phyloP scores from a whole-genome alignment of 208 protist genomes.

The Trypanosoma conorhini region DNA sequence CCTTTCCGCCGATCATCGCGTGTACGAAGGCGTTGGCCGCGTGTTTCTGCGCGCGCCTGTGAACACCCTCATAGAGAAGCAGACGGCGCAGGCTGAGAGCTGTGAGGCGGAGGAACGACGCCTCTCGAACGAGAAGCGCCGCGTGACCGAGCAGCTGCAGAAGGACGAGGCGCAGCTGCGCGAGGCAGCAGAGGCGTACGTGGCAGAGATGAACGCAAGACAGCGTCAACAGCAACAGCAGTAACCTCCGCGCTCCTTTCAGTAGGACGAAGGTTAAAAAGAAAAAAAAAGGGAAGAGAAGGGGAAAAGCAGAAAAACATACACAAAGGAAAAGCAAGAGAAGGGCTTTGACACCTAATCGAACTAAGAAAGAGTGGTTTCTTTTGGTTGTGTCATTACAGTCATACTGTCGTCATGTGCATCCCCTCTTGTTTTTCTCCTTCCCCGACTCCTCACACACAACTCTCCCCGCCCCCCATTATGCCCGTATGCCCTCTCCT shows the following conservation, averaged over 20 bases:
- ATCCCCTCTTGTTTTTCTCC: not conserved
- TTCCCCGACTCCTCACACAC: not conserved
- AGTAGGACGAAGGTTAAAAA: not conserved
- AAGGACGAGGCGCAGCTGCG: conserved; percentile 80
- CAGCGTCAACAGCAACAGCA: conserved; percentile 37
- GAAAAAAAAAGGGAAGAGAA: not conserved
- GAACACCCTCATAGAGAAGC: conserved; percentile 63
- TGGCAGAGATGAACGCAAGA: conserved; percentile 53
- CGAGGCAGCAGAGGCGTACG: conserved; percentile 63
- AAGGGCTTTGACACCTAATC: not conserved
- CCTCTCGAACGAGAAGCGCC: conserved; percentile 81
- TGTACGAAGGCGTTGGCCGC: conserved; percentile 83
- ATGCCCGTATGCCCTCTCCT: not conserved
- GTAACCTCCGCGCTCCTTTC: not conserved
- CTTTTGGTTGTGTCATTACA: not conserved
- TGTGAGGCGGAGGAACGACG: conserved; percentile 80
- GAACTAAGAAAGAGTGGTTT: not conserved
- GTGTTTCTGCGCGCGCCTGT: conserved; percentile 72
- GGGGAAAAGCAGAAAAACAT: not conserved
- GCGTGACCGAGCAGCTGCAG: conserved; percentile 60
- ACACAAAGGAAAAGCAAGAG: not conserved
- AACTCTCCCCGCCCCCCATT: not conserved
- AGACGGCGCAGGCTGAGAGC: conserved; percentile 65
- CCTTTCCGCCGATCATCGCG: conserved; percentile 62
- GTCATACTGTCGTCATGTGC: not conserved